Conservation (phyloP, 2,329 filamentous ascomycete species). For the Furcasterigmium furcatum region DNA sequence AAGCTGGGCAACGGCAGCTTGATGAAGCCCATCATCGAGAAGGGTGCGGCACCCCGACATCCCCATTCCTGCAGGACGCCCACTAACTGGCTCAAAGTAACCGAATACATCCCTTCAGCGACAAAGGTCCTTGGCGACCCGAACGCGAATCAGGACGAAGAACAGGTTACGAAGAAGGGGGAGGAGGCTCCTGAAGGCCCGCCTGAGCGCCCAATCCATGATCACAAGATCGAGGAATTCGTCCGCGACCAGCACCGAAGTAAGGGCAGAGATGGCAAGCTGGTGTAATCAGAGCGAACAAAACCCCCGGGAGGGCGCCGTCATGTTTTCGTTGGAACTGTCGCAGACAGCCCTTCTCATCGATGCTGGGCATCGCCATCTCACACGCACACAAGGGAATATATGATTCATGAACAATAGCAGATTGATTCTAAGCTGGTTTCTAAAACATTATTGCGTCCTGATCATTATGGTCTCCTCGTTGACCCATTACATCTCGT, state of each 20-base stretch:
- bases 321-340: too few species aligned
- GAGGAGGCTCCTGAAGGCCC: slow-evolving; percentile 22
- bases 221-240: slow-evolving; percentile 49
- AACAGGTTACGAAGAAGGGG: slow-evolving; percentile 2
- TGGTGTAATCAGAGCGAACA: slow-evolving; percentile 6
- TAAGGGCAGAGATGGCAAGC: slow-evolving; percentile 26
- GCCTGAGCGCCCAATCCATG: slow-evolving; percentile 41
- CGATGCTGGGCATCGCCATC: neutral
- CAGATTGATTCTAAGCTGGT: too few species aligned
- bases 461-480: too few species aligned
- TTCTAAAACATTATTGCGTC: too few species aligned
- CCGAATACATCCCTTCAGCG: slow-evolving; percentile 39
- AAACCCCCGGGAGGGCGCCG: too few species aligned
- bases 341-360: too few species aligned
- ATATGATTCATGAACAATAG: too few species aligned
- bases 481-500: too few species aligned
- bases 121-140: slow-evolving; percentile 35
- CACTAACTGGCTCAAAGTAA: slow-evolving; percentile 26
- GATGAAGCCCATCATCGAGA: slow-evolving; percentile 34
- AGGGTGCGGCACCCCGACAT: slow-evolving; percentile 27
- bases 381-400: too few species aligned
- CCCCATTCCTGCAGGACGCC: neutral
- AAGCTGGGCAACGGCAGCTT: slow-evolving; percentile 14
- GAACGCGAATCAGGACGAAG: slow-evolving; percentile 19
- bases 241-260: slow-evolving; percentile 50